Conservation (phyloP, 208 protist genomes). For the Acanthamoeba castellanii region DNA sequence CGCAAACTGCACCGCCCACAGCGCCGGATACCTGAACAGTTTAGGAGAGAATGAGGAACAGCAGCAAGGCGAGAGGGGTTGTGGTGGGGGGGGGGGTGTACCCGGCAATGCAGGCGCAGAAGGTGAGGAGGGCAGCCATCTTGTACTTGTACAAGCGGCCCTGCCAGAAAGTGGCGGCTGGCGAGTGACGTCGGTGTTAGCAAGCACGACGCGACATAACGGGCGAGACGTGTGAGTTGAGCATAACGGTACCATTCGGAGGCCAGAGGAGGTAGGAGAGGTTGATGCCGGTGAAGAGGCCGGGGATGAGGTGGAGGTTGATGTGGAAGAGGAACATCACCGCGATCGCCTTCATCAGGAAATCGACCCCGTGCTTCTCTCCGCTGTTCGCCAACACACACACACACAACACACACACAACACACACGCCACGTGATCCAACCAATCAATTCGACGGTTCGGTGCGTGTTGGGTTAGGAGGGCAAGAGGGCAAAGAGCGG, state of each 20-base stretch:
- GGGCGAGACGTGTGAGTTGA: background rate
- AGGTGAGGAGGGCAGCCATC: conserved; percentile 9
- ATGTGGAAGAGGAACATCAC: conserved; percentile 42
- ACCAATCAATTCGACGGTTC: too few species aligned
- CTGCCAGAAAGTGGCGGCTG: background rate
- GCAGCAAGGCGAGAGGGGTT: background rate
- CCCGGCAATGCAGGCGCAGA: background rate
- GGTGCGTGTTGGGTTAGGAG: background rate
- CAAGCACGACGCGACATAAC: background rate
- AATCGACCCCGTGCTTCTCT: conserved; percentile 9
- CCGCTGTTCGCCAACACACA: background rate
- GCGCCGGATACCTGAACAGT: background rate
- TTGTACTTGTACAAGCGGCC: conserved; percentile 34
- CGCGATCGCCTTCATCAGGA: conserved; percentile 34
- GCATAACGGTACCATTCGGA: background rate
- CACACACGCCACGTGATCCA: too few species aligned
- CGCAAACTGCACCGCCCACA: background rate
- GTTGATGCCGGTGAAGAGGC: conserved; percentile 22
- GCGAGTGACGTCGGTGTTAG: background rate
- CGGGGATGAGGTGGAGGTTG: conserved; percentile 4
- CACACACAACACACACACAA: background rate
- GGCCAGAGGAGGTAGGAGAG: conserved; percentile 27
- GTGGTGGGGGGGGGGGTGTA: background rate
- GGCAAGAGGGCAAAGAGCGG: background rate
- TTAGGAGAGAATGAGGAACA: background rate